Base-by-base conservation (phyloP, 2,329 filamentous ascomycete genomes). In the Aspergillus persii region DNA sequence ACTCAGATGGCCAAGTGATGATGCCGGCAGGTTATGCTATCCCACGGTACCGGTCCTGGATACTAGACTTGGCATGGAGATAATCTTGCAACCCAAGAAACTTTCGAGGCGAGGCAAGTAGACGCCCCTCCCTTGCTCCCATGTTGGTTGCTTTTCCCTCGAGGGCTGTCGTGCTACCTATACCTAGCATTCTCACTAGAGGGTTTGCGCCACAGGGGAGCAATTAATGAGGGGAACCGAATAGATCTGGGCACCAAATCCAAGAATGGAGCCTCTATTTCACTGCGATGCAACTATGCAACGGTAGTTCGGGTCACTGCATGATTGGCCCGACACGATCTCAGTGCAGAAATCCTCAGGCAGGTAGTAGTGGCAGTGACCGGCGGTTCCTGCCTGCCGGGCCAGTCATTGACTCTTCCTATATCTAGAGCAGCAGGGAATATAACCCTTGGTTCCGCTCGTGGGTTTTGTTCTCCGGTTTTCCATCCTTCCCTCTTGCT, bases 61-160 rank as follows among this genome's bases (percentile, higher is more conserved):
- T 41, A n/a, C 36, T 41, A 41, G 36, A 41, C 15, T n/a, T n/a
- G 36, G 2, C n/a, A 11, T 41, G 27, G 33, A 31, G 46, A 29
- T 50, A 36, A 56, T 44, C 54, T 30, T 48, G 53, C 53, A 55
- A 41, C 18, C 33, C 23, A 50, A 49, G 46, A 51, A 18, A 47
- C 26, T 54, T 36, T 47, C n/a, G 12, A 51, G 33, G 56, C 56
- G 56, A 61, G 59, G 56, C 61, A 50, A 63, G 53, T 61, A 53
- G 59, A 33, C 4, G 31, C 44, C 23, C 54, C 50, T 36, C 33
- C 4, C 11, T 1, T 4, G 9, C 1, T 12, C 11, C 33, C 33
- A 36, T 11, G 15, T 36, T 36, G 33, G 33, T 12, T 36, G 11
- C 9, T 1, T 36, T 36, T 36, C 15, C 33, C 33, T 36, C 33